A percentile compares a stretch with the other conserved stretches of the same genome.
Conservation (phyloP, 306 rosid genomes). For the Hippophae gyantsensis region DNA sequence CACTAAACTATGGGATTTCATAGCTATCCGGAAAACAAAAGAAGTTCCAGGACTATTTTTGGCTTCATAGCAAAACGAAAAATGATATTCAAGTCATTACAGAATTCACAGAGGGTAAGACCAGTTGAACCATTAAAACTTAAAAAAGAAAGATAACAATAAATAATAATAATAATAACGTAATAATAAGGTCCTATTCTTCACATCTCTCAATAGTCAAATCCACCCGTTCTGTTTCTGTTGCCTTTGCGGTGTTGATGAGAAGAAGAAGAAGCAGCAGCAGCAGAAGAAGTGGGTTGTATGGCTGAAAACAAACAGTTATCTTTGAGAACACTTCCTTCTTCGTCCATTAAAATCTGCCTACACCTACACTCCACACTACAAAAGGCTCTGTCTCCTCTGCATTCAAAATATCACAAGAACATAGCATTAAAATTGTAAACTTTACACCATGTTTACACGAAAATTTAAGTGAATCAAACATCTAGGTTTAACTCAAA, state of each 20-base stretch:
- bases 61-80: slow-evolving; percentile 53
- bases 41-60: slow-evolving; percentile 29
- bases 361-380: slow-evolving; percentile 90
- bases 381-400: slow-evolving; percentile 86
- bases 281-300: slow-evolving; percentile 23
- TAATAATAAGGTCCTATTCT: not conserved
- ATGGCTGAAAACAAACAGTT: slow-evolving; percentile 43
- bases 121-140: slow-evolving; percentile 6
- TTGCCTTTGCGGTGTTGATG: slow-evolving; percentile 32
- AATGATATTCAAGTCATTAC: slow-evolving; percentile 30
- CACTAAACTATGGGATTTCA: slow-evolving; percentile 14
- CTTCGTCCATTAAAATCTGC: slow-evolving; percentile 84
- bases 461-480: not conserved
- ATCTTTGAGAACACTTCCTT: slow-evolving; percentile 36
- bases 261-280: slow-evolving; percentile 32
- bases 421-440: not conserved
- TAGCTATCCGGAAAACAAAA: slow-evolving; percentile 1
- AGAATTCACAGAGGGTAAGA: slow-evolving; percentile 27
- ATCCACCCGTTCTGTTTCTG: slow-evolving; percentile 34
- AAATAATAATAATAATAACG: slow-evolving; percentile 7
- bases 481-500: not conserved
- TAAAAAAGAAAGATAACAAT: not conserved
- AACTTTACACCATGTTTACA: not conserved
- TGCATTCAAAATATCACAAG: slow-evolving; percentile 12
- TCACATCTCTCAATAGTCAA: slow-evolving; percentile 24